Evolutionary conservation across 768 basidiomycete species (phyloP).

Genomic region (Sarcomyxa edulis): DNA sequence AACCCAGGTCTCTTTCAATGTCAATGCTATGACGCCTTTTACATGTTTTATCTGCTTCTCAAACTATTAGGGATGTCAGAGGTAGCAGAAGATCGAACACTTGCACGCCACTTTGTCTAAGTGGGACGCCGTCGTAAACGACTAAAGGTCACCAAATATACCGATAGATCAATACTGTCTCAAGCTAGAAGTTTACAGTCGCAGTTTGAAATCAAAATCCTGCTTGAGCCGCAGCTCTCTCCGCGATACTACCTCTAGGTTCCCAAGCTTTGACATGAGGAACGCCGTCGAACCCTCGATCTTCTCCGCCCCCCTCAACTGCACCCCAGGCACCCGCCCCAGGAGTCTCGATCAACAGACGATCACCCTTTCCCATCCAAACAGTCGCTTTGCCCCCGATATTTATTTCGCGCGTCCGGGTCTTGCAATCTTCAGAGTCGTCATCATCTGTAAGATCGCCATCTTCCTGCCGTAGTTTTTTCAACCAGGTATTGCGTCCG

Average conservation of each 20-base stretch:
- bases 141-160: too few species aligned
- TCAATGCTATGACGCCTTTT: too few species aligned
- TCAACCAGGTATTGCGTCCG: conserved; percentile 88
- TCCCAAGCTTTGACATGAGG: conserved; percentile 51
- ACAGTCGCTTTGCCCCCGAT: conserved; percentile 87
- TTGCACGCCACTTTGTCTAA: too few species aligned
- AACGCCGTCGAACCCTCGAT: conserved; percentile 9
- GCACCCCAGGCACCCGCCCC: conserved; percentile 88
- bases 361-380: conserved; percentile 85
- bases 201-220: too few species aligned
- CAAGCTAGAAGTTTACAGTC: too few species aligned
- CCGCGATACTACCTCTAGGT: conserved; percentile 66
- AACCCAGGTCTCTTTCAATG: too few species aligned
- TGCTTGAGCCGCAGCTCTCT: conserved; percentile 58
- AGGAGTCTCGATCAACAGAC: conserved; percentile 78
- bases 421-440: conserved; percentile 31
- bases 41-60: too few species aligned
- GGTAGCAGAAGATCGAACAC: too few species aligned
- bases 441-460: too few species aligned
- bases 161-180: too few species aligned
- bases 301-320: conserved; percentile 26
- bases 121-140: too few species aligned
- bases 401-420: conserved; percentile 59
- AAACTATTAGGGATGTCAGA: too few species aligned
- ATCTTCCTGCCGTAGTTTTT: conserved; percentile 58